phyloP scores from a whole-genome alignment of 176 grass and related monocot species.

The Echinochloa phyllopogon region DNA sequence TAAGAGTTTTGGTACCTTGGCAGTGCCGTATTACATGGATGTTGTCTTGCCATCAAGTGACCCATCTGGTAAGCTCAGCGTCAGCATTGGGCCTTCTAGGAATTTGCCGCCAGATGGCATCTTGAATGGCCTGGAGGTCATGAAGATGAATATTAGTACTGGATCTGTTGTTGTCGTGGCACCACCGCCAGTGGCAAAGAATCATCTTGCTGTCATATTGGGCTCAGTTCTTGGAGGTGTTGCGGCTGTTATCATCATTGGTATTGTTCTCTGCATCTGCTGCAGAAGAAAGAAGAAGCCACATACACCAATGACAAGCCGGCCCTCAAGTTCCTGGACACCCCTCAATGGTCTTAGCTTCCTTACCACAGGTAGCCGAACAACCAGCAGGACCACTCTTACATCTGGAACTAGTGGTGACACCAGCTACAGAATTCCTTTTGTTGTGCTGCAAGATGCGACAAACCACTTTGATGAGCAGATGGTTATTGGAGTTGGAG shows the following conservation, averaged over 20 bases:
- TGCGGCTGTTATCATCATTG: constrained; percentile 40
- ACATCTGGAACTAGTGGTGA: constrained; percentile 67
- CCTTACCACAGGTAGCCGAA: constrained; percentile 67
- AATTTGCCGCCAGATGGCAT: constrained; percentile 56
- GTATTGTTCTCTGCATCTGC: constrained; percentile 43
- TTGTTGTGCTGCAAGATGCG: constrained; percentile 69
- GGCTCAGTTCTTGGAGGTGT: constrained; percentile 53
- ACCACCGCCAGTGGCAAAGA: constrained; percentile 22
- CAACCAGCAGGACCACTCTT: constrained; percentile 75
- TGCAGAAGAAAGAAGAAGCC: constrained; percentile 59
- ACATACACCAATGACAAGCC: constrained; percentile 39
- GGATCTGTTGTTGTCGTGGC: constrained; percentile 57
- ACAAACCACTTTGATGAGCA: constrained; percentile 88
- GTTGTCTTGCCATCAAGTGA: constrained; percentile 75
- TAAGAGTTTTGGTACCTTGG: constrained; percentile 44
- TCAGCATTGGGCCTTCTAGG: constrained; percentile 79
- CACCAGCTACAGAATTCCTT: constrained; percentile 72
- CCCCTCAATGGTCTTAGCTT: constrained; percentile 67
- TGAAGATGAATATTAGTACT: constrained; percentile 95
- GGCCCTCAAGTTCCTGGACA: constrained; percentile 61
- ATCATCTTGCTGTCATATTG: constrained; percentile 57
- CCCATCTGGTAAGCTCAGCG: constrained; percentile 62
- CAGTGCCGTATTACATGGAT: constrained; percentile 78
- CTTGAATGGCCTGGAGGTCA: constrained; percentile 92
- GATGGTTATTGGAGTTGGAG: constrained; percentile 85